Base-by-base conservation (phyloP, 1,139 yeast genomes). In the Suhomyces taliae region DNA sequence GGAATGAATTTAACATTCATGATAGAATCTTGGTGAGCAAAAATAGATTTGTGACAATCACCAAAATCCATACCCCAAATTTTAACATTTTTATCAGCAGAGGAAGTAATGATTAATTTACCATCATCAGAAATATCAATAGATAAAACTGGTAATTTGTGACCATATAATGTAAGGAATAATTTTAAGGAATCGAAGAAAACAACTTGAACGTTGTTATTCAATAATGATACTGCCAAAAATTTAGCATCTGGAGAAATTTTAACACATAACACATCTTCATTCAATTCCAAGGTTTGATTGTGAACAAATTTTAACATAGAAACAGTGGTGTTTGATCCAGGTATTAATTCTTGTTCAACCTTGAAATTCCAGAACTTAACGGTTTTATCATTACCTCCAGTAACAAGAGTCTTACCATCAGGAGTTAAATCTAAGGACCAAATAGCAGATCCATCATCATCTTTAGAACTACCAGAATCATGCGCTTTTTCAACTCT, bases 61-160 rank as follows among this genome's bases (percentile, higher is more conserved):
- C 99, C 99, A 65, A 93, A 93, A 66, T 93, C 99, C 51, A 95
- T 73, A 42, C 99, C 99, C 99, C 99, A 93, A 49, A 93, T 87
- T 66, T 95, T 90, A 62, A 93, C 89, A 67, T 93, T 93, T 67
- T 93, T 93, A 69, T 93, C 99, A 0, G 99, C 99, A 1, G 97
- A 90, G 7, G 97, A 88, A 0, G 98, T 89, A 46, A 91, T 84
- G 46, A 93, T 78, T 57, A 93, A 67, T 64, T 93, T 93, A 36
- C 93, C 85, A 64, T 93, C 99, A 55, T 69, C 75, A 1, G 98
- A 87, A 37, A 93, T 90, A 64, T 93, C 99, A 58, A 95, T 82
- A 3, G 96, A 83, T 47, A 90, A 72, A 2, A 90, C 97, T 0
- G 99, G 99, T 51, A 95, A 78, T 64, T 91, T 95, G 67, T 93